phyloP scores from a whole-genome alignment of 306 rosid genomes.

The Corylus americana region DNA sequence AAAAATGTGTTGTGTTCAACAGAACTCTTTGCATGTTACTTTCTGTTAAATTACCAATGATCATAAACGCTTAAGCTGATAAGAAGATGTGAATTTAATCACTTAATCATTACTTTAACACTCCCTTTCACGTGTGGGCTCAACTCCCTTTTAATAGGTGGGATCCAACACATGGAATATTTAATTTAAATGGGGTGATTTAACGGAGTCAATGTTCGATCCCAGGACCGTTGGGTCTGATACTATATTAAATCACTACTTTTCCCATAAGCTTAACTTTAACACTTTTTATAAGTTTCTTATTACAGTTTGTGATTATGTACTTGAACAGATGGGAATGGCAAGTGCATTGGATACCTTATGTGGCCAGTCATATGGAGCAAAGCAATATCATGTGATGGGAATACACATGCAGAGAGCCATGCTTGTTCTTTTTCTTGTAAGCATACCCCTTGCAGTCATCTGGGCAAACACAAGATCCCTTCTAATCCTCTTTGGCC shows the following conservation, averaged over 20 bases:
- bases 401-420: conserved; percentile 71
- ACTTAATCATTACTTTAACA: too few species aligned
- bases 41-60: neutral
- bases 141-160: too few species aligned
- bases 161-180: too few species aligned
- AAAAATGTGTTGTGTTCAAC: neutral
- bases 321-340: conserved; percentile 57
- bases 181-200: too few species aligned
- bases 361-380: conserved; percentile 81
- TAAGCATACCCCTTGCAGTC: conserved; percentile 45
- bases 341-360: conserved; percentile 74
- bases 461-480: conserved; percentile 49
- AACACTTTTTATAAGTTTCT: neutral
- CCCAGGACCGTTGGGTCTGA: too few species aligned
- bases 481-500: conserved; percentile 49
- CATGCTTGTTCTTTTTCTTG: conserved; percentile 44
- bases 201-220: too few species aligned
- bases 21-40: neutral
- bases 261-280: too few species aligned
- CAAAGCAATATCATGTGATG: conserved; percentile 58
- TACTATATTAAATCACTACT: too few species aligned
- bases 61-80: too few species aligned
- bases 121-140: too few species aligned
- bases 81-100: too few species aligned
- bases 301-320: neutral